Evolutionary conservation across 768 basidiomycete species (phyloP).

Genomic region (Xerocomellus amylosporus): DNA sequence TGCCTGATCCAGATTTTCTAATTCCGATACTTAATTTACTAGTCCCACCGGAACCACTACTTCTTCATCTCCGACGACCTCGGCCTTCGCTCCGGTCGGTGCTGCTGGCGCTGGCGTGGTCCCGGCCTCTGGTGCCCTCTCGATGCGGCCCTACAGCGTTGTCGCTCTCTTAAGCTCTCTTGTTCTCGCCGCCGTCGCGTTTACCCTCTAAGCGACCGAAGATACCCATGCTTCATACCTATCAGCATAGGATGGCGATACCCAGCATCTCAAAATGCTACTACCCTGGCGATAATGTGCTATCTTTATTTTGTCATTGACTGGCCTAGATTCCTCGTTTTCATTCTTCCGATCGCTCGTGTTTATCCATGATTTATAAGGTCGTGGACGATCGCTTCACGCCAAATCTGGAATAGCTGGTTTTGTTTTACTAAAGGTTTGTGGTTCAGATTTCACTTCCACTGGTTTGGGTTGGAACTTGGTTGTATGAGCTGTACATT

Average conservation of each 20-base stretch:
- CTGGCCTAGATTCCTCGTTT: slow-evolving; percentile 8
- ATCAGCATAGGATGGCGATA: slow-evolving; percentile 36
- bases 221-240: slow-evolving; percentile 32
- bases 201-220: slow-evolving; percentile 21
- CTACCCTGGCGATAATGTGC: slow-evolving; percentile 25
- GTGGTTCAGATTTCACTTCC: slow-evolving; percentile 7
- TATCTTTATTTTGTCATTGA: neutral
- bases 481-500: slow-evolving; percentile 3
- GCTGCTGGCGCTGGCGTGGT: slow-evolving; percentile 34
- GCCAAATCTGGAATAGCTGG: slow-evolving; percentile 9
- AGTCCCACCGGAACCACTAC: neutral
- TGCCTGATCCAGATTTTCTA: slow-evolving; percentile 4
- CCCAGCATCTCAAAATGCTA: slow-evolving; percentile 28
- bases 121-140: slow-evolving; percentile 25
- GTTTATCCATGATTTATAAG: slow-evolving; percentile 17
- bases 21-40: slow-evolving; percentile 5
- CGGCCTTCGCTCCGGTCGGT: slow-evolving; percentile 24
- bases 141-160: slow-evolving; percentile 21
- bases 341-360: neutral
- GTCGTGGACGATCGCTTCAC: slow-evolving; percentile 2
- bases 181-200: slow-evolving; percentile 20
- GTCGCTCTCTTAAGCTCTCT: slow-evolving; percentile 23
- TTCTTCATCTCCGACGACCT: slow-evolving; percentile 13
- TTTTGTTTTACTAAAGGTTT: slow-evolving; percentile 8
- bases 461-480: slow-evolving; percentile 10